Evolutionary conservation across 371 early-diverging fungal species (phyloP), one percentile per base, ranked within the genome.

Genomic region (Vairimorpha ceranae): DNA sequence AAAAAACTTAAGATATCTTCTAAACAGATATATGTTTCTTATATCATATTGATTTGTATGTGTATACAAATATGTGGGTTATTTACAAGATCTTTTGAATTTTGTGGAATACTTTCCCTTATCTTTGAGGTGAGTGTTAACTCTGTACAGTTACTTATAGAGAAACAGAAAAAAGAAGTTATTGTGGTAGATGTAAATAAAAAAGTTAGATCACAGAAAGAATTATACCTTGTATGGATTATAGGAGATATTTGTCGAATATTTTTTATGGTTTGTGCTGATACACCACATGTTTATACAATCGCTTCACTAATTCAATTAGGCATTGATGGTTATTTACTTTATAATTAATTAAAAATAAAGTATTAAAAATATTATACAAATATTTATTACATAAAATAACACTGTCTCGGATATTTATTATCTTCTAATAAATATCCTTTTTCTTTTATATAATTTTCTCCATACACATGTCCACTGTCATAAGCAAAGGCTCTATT

Each of bases 161-260:
- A 70, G 35, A 72, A 52, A 38, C 41, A 56, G 14, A 73, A 78
- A 35, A 67, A 56, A 32, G 60, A 60, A 27, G 21, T 69, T 1
- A 46, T 32, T 21, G n/a, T n/a, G n/a, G 38, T 29, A 30, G 41
- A 64, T 17, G 35, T n/a, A 32, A 32, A 1, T 6, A 60, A 72
- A 43, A 35, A 48, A 41, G 59, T 59, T 19, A 65, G 60, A 36
- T 66, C 23, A 7, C 77, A 77, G n/a, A 64, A 66, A 25, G 80
- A 79, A 41, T 61, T 82, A 4, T 79, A 70, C 65, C 25, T 74
- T 0, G 61, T 52, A n/a, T 82, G 82, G 82, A 51, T 74, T 8
- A 17, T 79, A 0, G 82, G 82, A 27, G 82, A 82, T 70, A 23
- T 75, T 10, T 25, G 72, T 27, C 79, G 77, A 67, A 64, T 81